Evolutionary conservation across 495 filamentous ascomycete species (phyloP).

Genomic region (Trichodelitschia bisporula): DNA sequence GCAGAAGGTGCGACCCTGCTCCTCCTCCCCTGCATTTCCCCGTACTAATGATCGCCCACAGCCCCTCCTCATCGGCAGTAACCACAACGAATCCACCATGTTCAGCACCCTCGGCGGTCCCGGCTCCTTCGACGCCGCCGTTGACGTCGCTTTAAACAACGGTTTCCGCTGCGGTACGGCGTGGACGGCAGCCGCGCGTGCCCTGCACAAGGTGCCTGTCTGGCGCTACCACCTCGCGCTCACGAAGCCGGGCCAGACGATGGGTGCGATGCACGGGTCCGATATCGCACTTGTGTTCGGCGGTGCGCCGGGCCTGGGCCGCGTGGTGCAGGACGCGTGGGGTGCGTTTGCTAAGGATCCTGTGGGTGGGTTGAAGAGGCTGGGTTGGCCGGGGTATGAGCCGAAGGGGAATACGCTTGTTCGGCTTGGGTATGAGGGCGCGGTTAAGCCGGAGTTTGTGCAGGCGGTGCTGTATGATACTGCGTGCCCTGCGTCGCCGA

Average conservation of each 20-base stretch:
- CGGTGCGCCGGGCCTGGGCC: conserved; percentile 16
- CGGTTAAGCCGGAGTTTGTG: not conserved
- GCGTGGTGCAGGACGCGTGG: conserved; percentile 21
- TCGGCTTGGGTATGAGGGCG: not conserved
- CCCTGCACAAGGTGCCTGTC: conserved; percentile 15
- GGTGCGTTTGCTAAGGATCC: conserved; percentile 27
- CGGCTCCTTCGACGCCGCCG: conserved; percentile 9
- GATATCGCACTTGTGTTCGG: conserved; percentile 27
- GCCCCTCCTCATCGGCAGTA: conserved; percentile 22
- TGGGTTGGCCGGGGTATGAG: conserved; percentile 19
- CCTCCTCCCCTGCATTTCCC: not conserved
- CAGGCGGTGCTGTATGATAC: too few species aligned
- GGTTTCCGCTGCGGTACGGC: conserved; percentile 23
- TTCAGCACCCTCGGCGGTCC: conserved; percentile 13
- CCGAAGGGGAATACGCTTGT: conserved; percentile 1
- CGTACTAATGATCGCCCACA: conserved; percentile 5
- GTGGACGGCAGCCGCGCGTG: conserved; percentile 13
- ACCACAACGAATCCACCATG: conserved; percentile 21
- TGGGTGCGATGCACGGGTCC: conserved; percentile 19
- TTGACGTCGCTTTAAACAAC: conserved; percentile 19
- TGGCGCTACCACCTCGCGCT: conserved; percentile 29
- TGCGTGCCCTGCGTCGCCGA: too few species aligned
- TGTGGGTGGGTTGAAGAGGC: conserved; percentile 15
- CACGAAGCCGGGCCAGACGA: conserved; percentile 18
- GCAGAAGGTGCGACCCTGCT: conserved; percentile 12